Conservation (phyloP, 2,329 filamentous ascomycete species). For the Zymoseptoria tritici region DNA sequence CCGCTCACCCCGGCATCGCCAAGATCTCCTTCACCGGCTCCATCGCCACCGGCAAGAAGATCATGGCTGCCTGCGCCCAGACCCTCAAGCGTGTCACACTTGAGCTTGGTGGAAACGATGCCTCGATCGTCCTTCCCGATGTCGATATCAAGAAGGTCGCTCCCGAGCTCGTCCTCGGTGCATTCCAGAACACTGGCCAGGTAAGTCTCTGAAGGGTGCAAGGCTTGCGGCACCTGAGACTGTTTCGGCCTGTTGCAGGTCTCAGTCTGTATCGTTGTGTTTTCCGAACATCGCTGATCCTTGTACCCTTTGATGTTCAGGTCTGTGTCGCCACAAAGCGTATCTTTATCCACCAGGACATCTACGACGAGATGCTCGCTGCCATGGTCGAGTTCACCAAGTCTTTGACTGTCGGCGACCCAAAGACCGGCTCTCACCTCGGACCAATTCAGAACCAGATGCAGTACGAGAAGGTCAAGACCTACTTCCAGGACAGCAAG, state of each 20-base stretch:
- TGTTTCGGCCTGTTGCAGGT: too few relatives aligned
- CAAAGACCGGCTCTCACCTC: conserved; percentile 40
- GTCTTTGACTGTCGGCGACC: conserved; percentile 37
- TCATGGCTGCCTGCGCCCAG: conserved; percentile 50
- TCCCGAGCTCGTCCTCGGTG: conserved; percentile 43
- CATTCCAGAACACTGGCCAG: conserved; percentile 54
- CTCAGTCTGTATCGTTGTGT: too few relatives aligned
- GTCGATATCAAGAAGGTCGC: conserved; percentile 48
- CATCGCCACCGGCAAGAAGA: conserved; percentile 52
- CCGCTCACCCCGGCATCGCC: conserved; percentile 51
- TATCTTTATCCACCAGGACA: conserved; percentile 51
- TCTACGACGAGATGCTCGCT: conserved; percentile 43
- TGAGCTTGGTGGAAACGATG: conserved; percentile 56
- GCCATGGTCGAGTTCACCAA: conserved; percentile 41
- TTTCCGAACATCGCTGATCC: too few relatives aligned
- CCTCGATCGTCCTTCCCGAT: conserved; percentile 52
- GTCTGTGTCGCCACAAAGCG: conserved; percentile 48
- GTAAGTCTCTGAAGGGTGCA: conserved; percentile 5
- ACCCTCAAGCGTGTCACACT: conserved; percentile 56
- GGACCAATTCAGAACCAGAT: conserved; percentile 54
- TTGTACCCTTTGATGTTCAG: too few relatives aligned
- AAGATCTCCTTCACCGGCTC: conserved; percentile 61
- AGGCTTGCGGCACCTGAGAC: too few relatives aligned
- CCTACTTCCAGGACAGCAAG: conserved; percentile 33
- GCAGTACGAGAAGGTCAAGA: conserved; percentile 46